These are phyloP conservation scores for Pugionium dolabratum DNA, from an alignment of 345 rosid species.

Conservation along the genomic window DNA sequence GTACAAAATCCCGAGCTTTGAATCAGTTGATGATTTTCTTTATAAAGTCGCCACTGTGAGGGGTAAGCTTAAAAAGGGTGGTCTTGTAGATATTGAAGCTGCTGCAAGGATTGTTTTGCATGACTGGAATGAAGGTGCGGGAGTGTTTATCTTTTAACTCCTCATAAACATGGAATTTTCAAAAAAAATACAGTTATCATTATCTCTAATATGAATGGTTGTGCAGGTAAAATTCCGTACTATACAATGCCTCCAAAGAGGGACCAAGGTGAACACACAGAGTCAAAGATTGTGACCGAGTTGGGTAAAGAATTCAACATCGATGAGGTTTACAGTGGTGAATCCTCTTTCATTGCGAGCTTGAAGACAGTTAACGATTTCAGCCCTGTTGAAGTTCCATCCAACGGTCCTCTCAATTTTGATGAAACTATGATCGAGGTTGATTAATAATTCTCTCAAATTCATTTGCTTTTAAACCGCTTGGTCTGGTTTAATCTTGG, in stretches of 20 bases:
- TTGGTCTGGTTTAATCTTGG: not conserved
- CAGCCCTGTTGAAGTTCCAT: slow-evolving; percentile 73
- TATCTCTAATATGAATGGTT: slow-evolving; percentile 22
- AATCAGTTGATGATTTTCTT: slow-evolving; percentile 82
- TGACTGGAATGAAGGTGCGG: slow-evolving; percentile 86
- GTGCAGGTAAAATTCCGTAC: slow-evolving; percentile 84
- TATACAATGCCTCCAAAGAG: slow-evolving; percentile 84
- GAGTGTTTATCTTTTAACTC: not conserved
- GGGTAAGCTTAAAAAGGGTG: slow-evolving; percentile 97
- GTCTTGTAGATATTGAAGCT: slow-evolving; percentile 81
- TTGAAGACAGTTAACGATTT: slow-evolving; percentile 72
- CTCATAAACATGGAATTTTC: not conserved
- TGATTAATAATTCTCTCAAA: slow-evolving; percentile 27
- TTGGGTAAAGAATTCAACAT: slow-evolving; percentile 76
- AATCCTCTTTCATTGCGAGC: slow-evolving; percentile 85
- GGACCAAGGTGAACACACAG: slow-evolving; percentile 64
- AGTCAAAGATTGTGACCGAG: slow-evolving; percentile 71
- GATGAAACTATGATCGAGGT: slow-evolving; percentile 83
- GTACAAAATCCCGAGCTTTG: slow-evolving; percentile 74
- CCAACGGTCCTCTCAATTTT: slow-evolving; percentile 59
- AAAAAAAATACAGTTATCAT: not conserved
- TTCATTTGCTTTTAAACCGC: slow-evolving; percentile 1
- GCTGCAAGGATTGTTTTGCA: slow-evolving; percentile 86
- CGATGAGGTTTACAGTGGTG: slow-evolving; percentile 77
- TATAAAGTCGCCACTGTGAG: slow-evolving; percentile 85